phyloP scores from a whole-genome alignment of 2,329 filamentous ascomycete species.

The Fusarium nelsonii region DNA sequence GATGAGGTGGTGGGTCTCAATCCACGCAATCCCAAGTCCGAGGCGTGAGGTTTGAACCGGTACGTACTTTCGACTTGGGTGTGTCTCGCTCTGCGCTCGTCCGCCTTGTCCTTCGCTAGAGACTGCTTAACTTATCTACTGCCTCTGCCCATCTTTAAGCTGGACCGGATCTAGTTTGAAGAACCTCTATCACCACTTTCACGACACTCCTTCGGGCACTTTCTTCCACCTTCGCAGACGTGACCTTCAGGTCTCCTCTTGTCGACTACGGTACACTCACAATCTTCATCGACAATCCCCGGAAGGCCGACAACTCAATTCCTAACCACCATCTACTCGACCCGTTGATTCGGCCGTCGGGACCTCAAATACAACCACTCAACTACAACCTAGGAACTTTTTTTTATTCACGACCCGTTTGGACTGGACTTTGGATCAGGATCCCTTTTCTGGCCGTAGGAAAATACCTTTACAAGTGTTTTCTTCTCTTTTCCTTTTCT shows the following conservation, averaged over 20 bases:
- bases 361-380: conserved; percentile 41
- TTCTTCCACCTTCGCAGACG: conserved; percentile 44
- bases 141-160: conserved; percentile 40
- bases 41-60: conserved; percentile 40
- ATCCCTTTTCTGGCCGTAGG: conserved; percentile 44
- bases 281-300: conserved; percentile 33
- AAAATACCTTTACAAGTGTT: conserved; percentile 42
- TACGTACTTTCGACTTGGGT: conserved; percentile 44
- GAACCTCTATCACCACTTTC: conserved; percentile 50
- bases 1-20: conserved; percentile 41
- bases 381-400: conserved; percentile 40
- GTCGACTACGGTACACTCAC: conserved; percentile 34
- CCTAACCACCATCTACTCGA: conserved; percentile 52
- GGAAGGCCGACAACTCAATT: conserved; percentile 33
- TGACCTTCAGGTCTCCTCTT: conserved; percentile 47
- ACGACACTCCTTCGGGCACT: conserved; percentile 56
- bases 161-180: conserved; percentile 39
- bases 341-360: conserved; percentile 65
- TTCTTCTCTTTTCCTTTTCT: conserved; percentile 44
- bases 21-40: conserved; percentile 55
- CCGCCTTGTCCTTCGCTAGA: conserved; percentile 43
- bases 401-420: conserved; percentile 42
- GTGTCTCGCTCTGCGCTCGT: conserved; percentile 38
- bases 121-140: conserved; percentile 48
- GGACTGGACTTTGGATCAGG: conserved; percentile 49